Percentiles rank a stretch among this genome's conserved stretches.
Evolutionary conservation across 164 flowering plant genomes (phyloP).

Genomic region (Chimonanthus salicifolius): DNA sequence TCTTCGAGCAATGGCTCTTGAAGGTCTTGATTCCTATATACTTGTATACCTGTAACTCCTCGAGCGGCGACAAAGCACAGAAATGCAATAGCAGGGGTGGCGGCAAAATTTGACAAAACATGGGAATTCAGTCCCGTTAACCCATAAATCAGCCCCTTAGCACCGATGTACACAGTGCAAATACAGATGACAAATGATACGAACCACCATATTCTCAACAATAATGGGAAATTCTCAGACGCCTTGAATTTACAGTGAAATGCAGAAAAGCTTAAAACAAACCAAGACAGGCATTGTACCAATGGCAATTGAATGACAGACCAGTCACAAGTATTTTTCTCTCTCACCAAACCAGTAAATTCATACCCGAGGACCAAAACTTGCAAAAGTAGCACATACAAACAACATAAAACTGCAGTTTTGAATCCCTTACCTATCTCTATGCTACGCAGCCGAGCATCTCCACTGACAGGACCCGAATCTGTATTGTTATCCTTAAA

Average conservation of each 20-base stretch:
- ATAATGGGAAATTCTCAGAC: constrained; percentile 58
- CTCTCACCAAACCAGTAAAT: constrained; percentile 40
- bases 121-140: constrained; percentile 49
- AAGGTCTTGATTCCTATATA: constrained; percentile 54
- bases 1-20: constrained; percentile 89
- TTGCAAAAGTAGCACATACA: constrained; percentile 68
- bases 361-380: constrained; percentile 62
- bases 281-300: constrained; percentile 73
- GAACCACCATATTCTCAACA: constrained; percentile 86
- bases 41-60: constrained; percentile 70
- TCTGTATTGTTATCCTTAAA: constrained; percentile 45
- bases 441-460: constrained; percentile 24
- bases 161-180: constrained; percentile 64
- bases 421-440: constrained; percentile 52
- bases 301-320: constrained; percentile 45
- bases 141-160: constrained; percentile 44
- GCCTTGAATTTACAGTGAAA: constrained; percentile 71
- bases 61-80: constrained; percentile 64
- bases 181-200: constrained; percentile 61
- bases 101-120: constrained; percentile 63
- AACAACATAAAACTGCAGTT: constrained; percentile 55
- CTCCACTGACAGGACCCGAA: constrained; percentile 21
- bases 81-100: constrained; percentile 71
- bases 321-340: constrained; percentile 40
- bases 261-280: constrained; percentile 59